Conservation (phyloP, 1,139 yeast species). For the Kodamaea derodonti region DNA sequence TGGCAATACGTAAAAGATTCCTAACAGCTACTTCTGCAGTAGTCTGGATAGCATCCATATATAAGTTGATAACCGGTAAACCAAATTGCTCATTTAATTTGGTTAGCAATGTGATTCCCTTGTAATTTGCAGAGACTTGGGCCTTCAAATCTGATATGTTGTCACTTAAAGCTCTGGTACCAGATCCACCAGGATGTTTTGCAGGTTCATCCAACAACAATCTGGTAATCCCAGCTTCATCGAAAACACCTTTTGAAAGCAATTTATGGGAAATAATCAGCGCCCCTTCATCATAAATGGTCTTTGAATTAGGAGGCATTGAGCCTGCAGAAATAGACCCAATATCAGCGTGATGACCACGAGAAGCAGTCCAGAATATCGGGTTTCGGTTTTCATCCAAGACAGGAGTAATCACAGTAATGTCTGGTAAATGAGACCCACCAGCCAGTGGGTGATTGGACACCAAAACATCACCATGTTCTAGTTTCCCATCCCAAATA, state of each 20-base stretch:
- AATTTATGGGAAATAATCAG: slow-evolving; percentile 39
- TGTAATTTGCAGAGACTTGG: slow-evolving; percentile 41
- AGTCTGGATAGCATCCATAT: slow-evolving; percentile 41
- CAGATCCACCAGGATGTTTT: slow-evolving; percentile 44
- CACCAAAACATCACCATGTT: slow-evolving; percentile 71
- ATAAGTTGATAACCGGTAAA: slow-evolving; percentile 32
- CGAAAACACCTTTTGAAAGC: slow-evolving; percentile 35
- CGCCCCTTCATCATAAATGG: slow-evolving; percentile 44
- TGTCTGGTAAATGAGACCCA: slow-evolving; percentile 81
- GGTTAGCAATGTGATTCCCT: slow-evolving; percentile 34
- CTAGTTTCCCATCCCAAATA: slow-evolving; percentile 56
- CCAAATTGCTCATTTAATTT: slow-evolving; percentile 31
- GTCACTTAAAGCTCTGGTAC: slow-evolving; percentile 39
- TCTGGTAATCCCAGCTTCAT: slow-evolving; percentile 37
- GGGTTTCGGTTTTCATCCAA: slow-evolving; percentile 27
- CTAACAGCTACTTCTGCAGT: slow-evolving; percentile 43
- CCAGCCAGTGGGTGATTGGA: slow-evolving; percentile 80
- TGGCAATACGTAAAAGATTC: slow-evolving; percentile 33
- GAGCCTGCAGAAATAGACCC: slow-evolving; percentile 46
- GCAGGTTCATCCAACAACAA: slow-evolving; percentile 41
- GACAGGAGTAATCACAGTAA: slow-evolving; percentile 72
- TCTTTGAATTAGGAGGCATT: slow-evolving; percentile 46
- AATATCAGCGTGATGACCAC: slow-evolving; percentile 49
- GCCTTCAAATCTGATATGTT: slow-evolving; percentile 44
- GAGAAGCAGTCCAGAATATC: slow-evolving; percentile 43